Conservation (phyloP, 2,329 filamentous ascomycete genomes). For the Epicoccum nigrum region DNA sequence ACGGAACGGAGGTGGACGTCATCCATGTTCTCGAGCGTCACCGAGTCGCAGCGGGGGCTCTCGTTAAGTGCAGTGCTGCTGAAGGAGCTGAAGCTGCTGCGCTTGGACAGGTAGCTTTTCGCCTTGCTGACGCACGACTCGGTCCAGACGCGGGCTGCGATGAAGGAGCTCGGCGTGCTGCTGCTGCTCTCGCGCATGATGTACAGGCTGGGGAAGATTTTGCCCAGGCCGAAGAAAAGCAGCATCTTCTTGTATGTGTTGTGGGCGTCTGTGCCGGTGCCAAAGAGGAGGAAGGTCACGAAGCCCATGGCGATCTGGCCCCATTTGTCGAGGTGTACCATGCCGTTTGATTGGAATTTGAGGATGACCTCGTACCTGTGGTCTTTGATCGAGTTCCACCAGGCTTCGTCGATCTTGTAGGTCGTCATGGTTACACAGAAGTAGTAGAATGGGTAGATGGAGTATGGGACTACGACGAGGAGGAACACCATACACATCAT, state of each 20-base stretch:
- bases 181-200: conserved; percentile 20
- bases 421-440: conserved; percentile 40
- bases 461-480: conserved; percentile 59
- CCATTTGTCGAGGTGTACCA: conserved; percentile 63
- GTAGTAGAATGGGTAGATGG: conserved; percentile 54
- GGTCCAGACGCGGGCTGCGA: conserved; percentile 25
- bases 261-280: conserved; percentile 65
- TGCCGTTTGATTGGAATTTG: conserved; percentile 54
- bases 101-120: conserved; percentile 30
- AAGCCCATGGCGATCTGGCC: conserved; percentile 60
- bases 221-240: conserved; percentile 34
- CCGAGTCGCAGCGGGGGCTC: conserved; percentile 20
- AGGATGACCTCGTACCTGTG: conserved; percentile 57
- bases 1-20: conserved; percentile 8
- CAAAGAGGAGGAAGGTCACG: conserved; percentile 68
- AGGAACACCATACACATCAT: conserved; percentile 60
- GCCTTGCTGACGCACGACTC: conserved; percentile 30
- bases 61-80: conserved; percentile 21
- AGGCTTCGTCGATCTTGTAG: conserved; percentile 47
- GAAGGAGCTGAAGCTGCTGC: conserved; percentile 14
- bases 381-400: conserved; percentile 61
- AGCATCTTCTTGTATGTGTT: conserved; percentile 39
- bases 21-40: conserved; percentile 6
- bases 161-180: conserved; percentile 23
- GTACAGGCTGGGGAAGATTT: conserved; percentile 39